A percentile compares a stretch with the other conserved stretches of the same genome.
These are phyloP conservation scores for Ganoderma resinaceum DNA, from an alignment of 1,284 basidiomycete species.

Conservation along the genomic window DNA sequence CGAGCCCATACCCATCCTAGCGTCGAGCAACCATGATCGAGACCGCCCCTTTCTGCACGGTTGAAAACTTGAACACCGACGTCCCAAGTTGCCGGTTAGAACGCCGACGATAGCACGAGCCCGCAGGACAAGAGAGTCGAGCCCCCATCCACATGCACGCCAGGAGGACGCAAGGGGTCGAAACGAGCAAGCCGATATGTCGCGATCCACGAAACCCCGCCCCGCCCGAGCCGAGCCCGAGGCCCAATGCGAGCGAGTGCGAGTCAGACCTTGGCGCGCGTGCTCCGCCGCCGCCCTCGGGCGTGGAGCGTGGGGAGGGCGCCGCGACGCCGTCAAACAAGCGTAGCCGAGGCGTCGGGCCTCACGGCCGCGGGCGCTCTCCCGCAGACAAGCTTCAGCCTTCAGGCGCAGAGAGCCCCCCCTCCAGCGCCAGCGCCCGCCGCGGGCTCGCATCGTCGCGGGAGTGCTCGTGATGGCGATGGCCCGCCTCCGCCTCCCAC, in stretches of 20 bases:
- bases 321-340: slow-evolving; percentile 3
- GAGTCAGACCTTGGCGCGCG: background rate
- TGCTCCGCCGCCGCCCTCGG: background rate
- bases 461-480: background rate
- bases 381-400: background rate
- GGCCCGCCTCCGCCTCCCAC: background rate
- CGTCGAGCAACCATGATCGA: background rate
- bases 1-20: background rate
- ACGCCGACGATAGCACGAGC: background rate
- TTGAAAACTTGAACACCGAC: background rate
- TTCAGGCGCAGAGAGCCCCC: slow-evolving; percentile 1
- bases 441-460: background rate
- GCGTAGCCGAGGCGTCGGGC: background rate
- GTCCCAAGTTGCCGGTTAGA: slow-evolving; percentile 1
- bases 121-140: background rate
- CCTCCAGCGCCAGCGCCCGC: background rate
- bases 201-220: background rate
- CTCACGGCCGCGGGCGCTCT: background rate
- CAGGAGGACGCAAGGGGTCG: background rate
- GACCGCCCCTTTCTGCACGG: background rate
- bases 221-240: too few relatives aligned
- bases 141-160: too few relatives aligned
- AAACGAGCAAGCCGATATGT: background rate
- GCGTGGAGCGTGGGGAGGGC: background rate
- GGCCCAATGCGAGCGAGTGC: background rate